Evolutionary conservation across 495 filamentous ascomycete species (phyloP), one percentile per base, ranked within the genome.

Genomic region (Niebla homalea): DNA sequence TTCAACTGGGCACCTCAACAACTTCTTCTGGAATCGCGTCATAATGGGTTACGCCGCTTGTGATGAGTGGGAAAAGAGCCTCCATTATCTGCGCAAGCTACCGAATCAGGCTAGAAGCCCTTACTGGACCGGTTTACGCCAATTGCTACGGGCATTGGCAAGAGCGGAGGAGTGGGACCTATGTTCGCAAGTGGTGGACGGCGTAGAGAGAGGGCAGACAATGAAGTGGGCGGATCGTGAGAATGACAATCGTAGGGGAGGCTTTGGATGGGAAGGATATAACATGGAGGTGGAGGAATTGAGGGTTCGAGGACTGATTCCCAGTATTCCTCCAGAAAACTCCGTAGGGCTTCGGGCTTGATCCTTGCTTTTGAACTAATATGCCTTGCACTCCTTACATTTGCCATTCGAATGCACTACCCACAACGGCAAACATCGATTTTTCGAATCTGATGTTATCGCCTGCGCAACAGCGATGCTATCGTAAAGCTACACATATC

Each of bases 21-120:
- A 64, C 35, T 62, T 76, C 36, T 79, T 89, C 58, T 87, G 79
- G 71, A 79, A 85, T 54, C 71, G 82, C 44, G 63, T 85, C 32
- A 70, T 85, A 42, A 71, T 74, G 46, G 81, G 80, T 6, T 88
- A 84, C 57, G 67, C 74, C 10, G 44, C 58, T 16, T 57, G 55
- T 5, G 76, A 76, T 35, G 64, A 77, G 40, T 64, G 69, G 0
- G 58, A 62, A 11, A 67, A 66, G 36, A 77, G 80, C 50, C 66
- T 82, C 50, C 55, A 60, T 7, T 59, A 79, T 3, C 70, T 80
- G 43, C 55, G 67, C 25, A 55, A 62, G n/a, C 60, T 78, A 43
- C 60, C 67, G 6, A 57, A 48, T 4, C 48, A 64, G 25, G 69
- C 72, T 16, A 58, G 64, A 59, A 56, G 29, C 40, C 75, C 60